Percentiles rank a stretch among this genome's conserved stretches.
phyloP scores from a whole-genome alignment of 129 eudicot species.

The Centella asiatica region DNA sequence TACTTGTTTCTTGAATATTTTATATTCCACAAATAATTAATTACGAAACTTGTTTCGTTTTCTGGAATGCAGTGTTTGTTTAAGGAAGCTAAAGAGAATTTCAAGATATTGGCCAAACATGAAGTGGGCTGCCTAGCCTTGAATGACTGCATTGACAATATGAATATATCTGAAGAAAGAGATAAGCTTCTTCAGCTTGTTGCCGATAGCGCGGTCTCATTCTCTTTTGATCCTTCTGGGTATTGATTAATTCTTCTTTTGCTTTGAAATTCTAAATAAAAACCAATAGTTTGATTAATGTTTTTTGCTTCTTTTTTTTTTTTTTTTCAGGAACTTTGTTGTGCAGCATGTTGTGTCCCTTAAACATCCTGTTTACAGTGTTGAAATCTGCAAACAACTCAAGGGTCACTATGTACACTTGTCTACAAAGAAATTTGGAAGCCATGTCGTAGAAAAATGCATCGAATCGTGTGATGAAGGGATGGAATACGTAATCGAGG shows the following conservation, averaged over 20 bases:
- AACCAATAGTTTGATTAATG: background rate
- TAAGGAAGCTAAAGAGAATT: constrained; percentile 2
- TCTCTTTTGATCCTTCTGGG: constrained; percentile 13
- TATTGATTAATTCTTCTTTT: background rate
- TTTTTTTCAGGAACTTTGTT: constrained; percentile 9
- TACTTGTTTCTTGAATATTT: background rate
- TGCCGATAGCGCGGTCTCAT: background rate
- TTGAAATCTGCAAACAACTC: background rate
- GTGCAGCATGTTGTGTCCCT: constrained; percentile 2
- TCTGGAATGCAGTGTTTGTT: background rate
- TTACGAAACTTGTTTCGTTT: background rate
- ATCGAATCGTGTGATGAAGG: constrained; percentile 3
- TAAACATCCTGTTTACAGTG: background rate
- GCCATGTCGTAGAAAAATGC: constrained; percentile 9
- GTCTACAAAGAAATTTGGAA: constrained; percentile 13
- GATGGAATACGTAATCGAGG: background rate
- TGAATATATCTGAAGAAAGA: background rate
- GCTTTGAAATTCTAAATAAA: too few relatives aligned
- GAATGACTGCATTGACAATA: constrained; percentile 5
- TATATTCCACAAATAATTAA: background rate
- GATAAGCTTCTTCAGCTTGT: constrained; percentile 5
- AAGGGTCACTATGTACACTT: constrained; percentile 7
- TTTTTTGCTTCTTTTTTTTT: background rate
- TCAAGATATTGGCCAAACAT: constrained; percentile 1
- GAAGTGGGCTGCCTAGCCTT: constrained; percentile 14